A percentile compares a stretch with the other conserved stretches of the same genome.
Conservation (phyloP, 176 grass and related monocot genomes). For the Elymus sibiricus region DNA sequence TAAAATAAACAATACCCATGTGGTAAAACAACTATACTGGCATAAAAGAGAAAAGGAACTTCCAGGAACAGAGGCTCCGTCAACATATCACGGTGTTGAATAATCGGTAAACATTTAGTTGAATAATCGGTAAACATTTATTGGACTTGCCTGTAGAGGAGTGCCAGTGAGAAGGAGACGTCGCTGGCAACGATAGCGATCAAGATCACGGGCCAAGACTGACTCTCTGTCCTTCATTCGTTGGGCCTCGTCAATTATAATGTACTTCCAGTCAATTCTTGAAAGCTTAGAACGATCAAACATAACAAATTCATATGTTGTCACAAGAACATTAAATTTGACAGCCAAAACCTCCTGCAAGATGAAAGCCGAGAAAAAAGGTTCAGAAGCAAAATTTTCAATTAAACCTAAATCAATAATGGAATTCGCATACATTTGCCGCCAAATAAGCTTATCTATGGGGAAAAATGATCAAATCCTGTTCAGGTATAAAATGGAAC, state of each 20-base stretch:
- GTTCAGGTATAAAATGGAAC: conserved; percentile 6
- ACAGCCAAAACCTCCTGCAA: conserved; percentile 85
- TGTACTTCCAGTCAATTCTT: conserved; percentile 98
- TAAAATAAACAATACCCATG: not conserved
- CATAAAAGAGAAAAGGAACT: not conserved
- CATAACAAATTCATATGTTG: conserved; percentile 99
- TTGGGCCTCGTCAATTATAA: conserved; percentile 99
- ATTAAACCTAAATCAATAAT: not conserved
- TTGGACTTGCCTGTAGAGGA: conserved; percentile 74
- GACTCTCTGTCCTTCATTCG: conserved; percentile 99
- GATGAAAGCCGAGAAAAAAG: conserved; percentile 25
- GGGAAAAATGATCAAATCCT: not conserved
- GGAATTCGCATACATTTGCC: not conserved
- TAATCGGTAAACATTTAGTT: not conserved
- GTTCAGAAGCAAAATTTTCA: not conserved
- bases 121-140: not conserved
- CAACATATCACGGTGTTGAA: not conserved
- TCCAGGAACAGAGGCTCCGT: not conserved
- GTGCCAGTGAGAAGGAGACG: conserved; percentile 95
- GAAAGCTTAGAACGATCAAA: conserved; percentile 98
- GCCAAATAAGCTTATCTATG: not conserved
- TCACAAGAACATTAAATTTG: conserved; percentile 99
- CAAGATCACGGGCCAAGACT: conserved; percentile 92
- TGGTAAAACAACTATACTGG: not conserved
- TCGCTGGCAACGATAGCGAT: conserved; percentile 93